Conservation (phyloP, 1,139 yeast species). For the Scheffersomyces cryptocercus region DNA sequence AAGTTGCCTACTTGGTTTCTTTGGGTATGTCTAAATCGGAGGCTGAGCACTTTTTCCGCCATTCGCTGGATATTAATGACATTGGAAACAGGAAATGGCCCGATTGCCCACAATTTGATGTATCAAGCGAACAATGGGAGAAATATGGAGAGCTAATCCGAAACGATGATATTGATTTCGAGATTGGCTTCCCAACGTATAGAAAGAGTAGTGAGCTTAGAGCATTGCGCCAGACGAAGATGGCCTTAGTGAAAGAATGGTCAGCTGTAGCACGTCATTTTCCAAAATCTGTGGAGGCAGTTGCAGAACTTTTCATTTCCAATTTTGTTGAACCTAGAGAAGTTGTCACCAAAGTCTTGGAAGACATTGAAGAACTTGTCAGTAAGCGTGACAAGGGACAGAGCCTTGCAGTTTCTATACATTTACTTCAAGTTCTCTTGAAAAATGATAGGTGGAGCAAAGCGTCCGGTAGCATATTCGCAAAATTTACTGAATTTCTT, state of each 20-base stretch:
- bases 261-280: slow-evolving; percentile 49
- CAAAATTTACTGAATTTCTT: slow-evolving; percentile 40
- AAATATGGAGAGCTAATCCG: slow-evolving; percentile 10
- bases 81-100: slow-evolving; percentile 23
- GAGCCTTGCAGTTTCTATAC: slow-evolving; percentile 8
- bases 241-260: slow-evolving; percentile 43
- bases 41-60: slow-evolving; percentile 41
- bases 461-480: slow-evolving; percentile 13
- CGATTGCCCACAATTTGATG: slow-evolving; percentile 24
- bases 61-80: slow-evolving; percentile 21
- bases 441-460: slow-evolving; percentile 8
- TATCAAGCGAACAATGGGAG: slow-evolving; percentile 25
- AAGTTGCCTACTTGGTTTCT: slow-evolving; percentile 45
- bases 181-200: slow-evolving; percentile 11
- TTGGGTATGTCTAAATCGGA: slow-evolving; percentile 45
- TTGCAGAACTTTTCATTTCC: slow-evolving; percentile 47
- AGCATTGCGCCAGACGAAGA: slow-evolving; percentile 32
- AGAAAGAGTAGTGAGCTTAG: slow-evolving; percentile 13
- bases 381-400: slow-evolving; percentile 11
- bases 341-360: slow-evolving; percentile 12
- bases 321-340: slow-evolving; percentile 8
- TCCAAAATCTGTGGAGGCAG: slow-evolving; percentile 50
- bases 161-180: slow-evolving; percentile 16
- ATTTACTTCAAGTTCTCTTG: slow-evolving; percentile 9
- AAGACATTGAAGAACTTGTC: slow-evolving; percentile 12